Evolutionary conservation across 495 filamentous ascomycete genomes (phyloP).

Genomic region (Aspergillus ellipticus): DNA sequence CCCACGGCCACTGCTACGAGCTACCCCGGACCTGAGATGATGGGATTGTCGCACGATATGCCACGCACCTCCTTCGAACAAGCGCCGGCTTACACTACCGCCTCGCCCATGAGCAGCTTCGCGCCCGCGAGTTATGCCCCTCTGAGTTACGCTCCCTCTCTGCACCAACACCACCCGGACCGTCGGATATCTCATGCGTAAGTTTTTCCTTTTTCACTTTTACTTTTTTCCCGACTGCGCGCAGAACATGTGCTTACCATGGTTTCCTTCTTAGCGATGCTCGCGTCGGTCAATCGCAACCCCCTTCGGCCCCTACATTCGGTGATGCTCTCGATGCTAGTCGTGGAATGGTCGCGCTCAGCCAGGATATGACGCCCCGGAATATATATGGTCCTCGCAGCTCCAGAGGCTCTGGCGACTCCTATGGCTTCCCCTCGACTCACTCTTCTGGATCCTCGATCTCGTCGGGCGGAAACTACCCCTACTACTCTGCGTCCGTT

Average conservation of each 20-base stretch:
- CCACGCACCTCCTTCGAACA: conserved; percentile 49
- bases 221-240: conserved; percentile 2
- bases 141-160: conserved; percentile 54
- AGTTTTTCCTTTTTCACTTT: conserved; percentile 53
- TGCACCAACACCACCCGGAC: conserved; percentile 57
- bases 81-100: conserved; percentile 62
- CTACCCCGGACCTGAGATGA: conserved; percentile 65
- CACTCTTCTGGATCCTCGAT: conserved; percentile 95
- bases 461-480: conserved; percentile 70
- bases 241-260: conserved; percentile 5
- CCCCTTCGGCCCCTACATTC: conserved; percentile 34
- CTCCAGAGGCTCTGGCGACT: conserved; percentile 72
- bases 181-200: conserved; percentile 89
- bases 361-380: conserved; percentile 76
- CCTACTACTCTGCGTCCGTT: conserved; percentile 73
- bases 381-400: conserved; percentile 76
- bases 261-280: conserved; percentile 43
- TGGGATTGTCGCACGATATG: conserved; percentile 69
- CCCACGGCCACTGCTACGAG: conserved; percentile 41
- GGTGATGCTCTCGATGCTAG: conserved; percentile 82
- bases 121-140: conserved; percentile 56
- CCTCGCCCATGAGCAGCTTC: conserved; percentile 64
- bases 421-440: conserved; percentile 86
- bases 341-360: conserved; percentile 91
- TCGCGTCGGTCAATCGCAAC: conserved; percentile 49